Evolutionary conservation across 2,329 filamentous ascomycete species (phyloP), one percentile per base, ranked within the genome.

Genomic region (Coleophoma crateriformis): DNA sequence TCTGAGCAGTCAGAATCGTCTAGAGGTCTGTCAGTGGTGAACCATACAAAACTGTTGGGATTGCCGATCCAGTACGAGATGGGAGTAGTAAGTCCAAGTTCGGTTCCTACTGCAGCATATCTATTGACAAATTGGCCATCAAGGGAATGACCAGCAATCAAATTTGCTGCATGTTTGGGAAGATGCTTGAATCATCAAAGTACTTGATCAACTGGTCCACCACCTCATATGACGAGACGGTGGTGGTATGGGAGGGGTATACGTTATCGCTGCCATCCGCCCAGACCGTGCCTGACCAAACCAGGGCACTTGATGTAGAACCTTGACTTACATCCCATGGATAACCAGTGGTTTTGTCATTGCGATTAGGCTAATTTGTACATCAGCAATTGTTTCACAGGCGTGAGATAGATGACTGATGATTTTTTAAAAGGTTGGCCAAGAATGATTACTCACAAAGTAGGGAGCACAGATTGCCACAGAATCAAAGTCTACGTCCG

Each of bases 151-250:
- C 66, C 66, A 46, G 64, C 64, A 32, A 68, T 55, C 34, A 68
- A 17, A 68, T 66, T 48, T 68, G 65, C 12, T 65, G 61, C 54
- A 68, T 54, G 48, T 66, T 65, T 2, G 66, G 66, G 48, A 65
- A 68, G 15, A 61, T 44, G 1, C 55, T 52, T 15, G 48, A 52
- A 50, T 68, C 59, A 43, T 61, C 64, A 43, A 65, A 68, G 54
- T 64, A 68, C 46, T 62, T 50, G 27, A 68, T 53, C n/a, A 67
- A 55, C 46, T 66, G 61, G 50, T 68, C 65, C 12, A 68, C 56
- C 7, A 63, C 64, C 12, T 59, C 55, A 50, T 65, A 68, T 2
- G 60, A 63, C 6, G 64, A 66, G 10, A 61, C 61, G 27, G 48
- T 55, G 17, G 51, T 57, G 4, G 53, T 52, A 3, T 19, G 4